These are phyloP conservation scores for Phytophthora chlamydospora DNA, from an alignment of 352 stramenopile genomes.

Conservation along the genomic window DNA sequence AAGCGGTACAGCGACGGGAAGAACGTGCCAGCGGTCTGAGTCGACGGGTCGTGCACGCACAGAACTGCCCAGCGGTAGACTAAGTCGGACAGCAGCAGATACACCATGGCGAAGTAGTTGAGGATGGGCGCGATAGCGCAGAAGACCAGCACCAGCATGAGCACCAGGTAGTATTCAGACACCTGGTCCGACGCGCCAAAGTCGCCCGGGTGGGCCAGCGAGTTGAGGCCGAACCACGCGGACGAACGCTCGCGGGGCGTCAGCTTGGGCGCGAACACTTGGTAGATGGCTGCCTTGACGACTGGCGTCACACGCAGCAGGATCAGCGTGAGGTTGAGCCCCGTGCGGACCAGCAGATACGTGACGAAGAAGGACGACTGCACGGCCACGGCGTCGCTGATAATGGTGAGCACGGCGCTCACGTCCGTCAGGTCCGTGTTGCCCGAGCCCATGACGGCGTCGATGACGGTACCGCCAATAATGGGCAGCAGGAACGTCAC, in stretches of 20 bases:
- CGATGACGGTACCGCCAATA: conserved; percentile 80
- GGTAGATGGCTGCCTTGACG: conserved; percentile 80
- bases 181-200: conserved; percentile 65
- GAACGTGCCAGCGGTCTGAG: conserved; percentile 66
- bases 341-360: conserved; percentile 80
- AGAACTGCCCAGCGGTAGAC: conserved; percentile 78
- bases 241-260: conserved; percentile 73
- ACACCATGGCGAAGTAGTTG: conserved; percentile 76
- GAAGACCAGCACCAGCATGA: conserved; percentile 84
- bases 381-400: conserved; percentile 70
- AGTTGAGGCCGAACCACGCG: conserved; percentile 72
- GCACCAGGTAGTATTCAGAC: conserved; percentile 72
- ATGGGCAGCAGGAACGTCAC: conserved; percentile 85
- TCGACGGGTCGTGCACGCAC: conserved; percentile 77
- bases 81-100: conserved; percentile 76
- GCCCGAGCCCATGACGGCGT: conserved; percentile 62
- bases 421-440: conserved; percentile 53
- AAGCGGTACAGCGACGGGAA: conserved; percentile 87
- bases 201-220: conserved; percentile 62
- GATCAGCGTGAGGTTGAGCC: conserved; percentile 65
- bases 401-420: conserved; percentile 50
- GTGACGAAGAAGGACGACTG: conserved; percentile 87
- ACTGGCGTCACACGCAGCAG: conserved; percentile 80
- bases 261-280: conserved; percentile 77
- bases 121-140: conserved; percentile 76